These are phyloP conservation scores for Trichoderma brevicompactum DNA, from an alignment of 2,329 filamentous ascomycete genomes.

Conservation along the genomic window DNA sequence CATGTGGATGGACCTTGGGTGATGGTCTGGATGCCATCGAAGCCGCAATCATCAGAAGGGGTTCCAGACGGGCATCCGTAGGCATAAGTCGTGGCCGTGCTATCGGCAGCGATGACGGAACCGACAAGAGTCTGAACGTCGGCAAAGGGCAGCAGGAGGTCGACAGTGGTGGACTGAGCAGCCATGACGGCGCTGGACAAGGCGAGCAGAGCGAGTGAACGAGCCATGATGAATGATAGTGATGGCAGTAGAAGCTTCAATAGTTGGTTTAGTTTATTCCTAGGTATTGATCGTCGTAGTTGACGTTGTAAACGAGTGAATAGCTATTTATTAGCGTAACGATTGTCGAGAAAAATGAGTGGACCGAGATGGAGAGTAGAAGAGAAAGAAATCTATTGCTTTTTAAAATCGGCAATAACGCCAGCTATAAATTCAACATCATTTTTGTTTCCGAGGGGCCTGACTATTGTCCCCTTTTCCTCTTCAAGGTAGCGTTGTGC, in stretches of 20 bases:
- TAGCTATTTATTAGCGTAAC: not conserved
- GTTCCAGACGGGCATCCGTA: constrained; percentile 35
- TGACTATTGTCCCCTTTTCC: not conserved
- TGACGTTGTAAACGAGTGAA: constrained; percentile 6
- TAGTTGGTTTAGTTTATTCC: too few relatives aligned
- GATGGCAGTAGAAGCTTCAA: not conserved
- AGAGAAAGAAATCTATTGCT: not conserved
- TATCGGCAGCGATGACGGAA: constrained; percentile 20
- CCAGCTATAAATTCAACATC: not conserved
- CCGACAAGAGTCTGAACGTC: constrained; percentile 33
- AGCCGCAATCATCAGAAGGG: not conserved
- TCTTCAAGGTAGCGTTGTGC: constrained; percentile 2
- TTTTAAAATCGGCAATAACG: not conserved
- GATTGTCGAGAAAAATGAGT: constrained; percentile 1
- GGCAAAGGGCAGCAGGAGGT: constrained; percentile 37
- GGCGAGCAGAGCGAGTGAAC: constrained; percentile 37
- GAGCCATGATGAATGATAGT: constrained; percentile 25
- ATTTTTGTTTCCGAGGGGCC: not conserved
- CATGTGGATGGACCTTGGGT: constrained; percentile 40
- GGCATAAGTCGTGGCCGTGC: constrained; percentile 39
- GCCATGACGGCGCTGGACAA: constrained; percentile 35
- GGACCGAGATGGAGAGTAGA: not conserved
- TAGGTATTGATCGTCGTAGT: not conserved
- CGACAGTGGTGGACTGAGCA: constrained; percentile 37
- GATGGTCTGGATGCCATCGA: constrained; percentile 32